Base-by-base conservation (phyloP, 2,329 filamentous ascomycete species). In the Metarhizium album region DNA sequence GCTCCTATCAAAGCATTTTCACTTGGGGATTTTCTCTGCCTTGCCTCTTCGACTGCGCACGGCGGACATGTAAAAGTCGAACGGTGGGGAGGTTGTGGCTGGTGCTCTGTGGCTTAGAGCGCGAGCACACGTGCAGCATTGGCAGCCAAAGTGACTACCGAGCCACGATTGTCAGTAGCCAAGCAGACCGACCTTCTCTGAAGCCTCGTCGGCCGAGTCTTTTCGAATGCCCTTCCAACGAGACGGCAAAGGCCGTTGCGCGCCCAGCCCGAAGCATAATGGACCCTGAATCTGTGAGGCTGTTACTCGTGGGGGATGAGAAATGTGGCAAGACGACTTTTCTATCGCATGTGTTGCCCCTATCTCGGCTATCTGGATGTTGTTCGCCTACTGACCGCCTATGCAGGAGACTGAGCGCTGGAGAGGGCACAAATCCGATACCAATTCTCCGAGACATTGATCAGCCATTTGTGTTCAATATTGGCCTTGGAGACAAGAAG, bases 281-380 rank as follows among this genome's bases (percentile, higher is more conserved):
- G 73, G 74, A 79, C 48, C 57, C 68, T 37, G 64, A 74, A 50
- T 68, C 68, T 46, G 67, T 80, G 58, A 77, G 69, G n/a, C 67
- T 83, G 14, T 62, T 83, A 27, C 62, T 82, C 20, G 66, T 83
- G n/a, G 79, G 80, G 31, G 79, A 83, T 63, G 71, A 75, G 53
- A 70, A 70, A 59, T 78, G 78, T 55, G 79, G 79, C 50, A 83
- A 83, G 64, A 79, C 78, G 22, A 79, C 74, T 1, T 82, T 83
- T 62, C 61, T 83, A 59, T 80, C 79, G 79, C 82, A 60, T 56
- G 79, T 73, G 58, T 40, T 38, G 27, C 13, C 8, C 29, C 35
- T 40, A 42, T 9, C 18, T 38, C 20, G 24, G 14, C 13, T 27
- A 29, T 2, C 5, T 37, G 14, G 9, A n/a, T 9, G 51, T 48